Base-by-base conservation (phyloP, 225 moss, liverwort and hornwort genomes). In the Thuidium tamariscinum region DNA sequence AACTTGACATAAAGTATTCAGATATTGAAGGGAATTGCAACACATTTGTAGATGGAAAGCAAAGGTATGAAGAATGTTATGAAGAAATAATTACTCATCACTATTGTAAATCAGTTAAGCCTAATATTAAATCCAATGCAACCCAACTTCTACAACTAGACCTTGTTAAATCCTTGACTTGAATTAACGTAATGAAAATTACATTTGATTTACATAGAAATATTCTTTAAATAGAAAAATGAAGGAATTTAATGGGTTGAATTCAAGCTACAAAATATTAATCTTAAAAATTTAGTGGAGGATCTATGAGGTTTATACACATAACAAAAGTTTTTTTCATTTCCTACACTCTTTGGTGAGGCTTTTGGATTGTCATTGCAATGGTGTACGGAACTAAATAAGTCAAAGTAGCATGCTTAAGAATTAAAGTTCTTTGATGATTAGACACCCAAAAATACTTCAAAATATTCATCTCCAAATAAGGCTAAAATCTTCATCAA, bases 101-200 rank as follows among this genome's bases (percentile, higher is more conserved):
- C 0, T 39, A 0, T 39, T 39, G 13, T 7, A 68, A 39, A 3
- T 21, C 2, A 36, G 5, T 36, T n/a, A n/a, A n/a, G n/a, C n/a
- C n/a, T n/a, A n/a, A n/a, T n/a, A n/a, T n/a, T n/a, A n/a, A n/a
- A n/a, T n/a, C n/a, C n/a, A n/a, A n/a, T 70, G 26, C 5, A 70
- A 70, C 70, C 1, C 36, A 1, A n/a, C n/a, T n/a, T n/a, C n/a
- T 8, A 41, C 41, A 69, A 25, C 0, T 26, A 41, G 14, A 14
- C 44, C 44, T n/a, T n/a, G n/a, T n/a, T n/a, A n/a, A n/a, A n/a
- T n/a, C 68, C 39, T 68, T 68, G 4, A 14, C 23, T 68, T 4
- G 39, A 13, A 69, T 26, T 9, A 23, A 25, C 13, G 4, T 15
- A 42, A 69, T 42, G 2, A 26, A 14, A 25, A 69, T 0, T 69